Base-by-base conservation (phyloP, 2,329 filamentous ascomycete species). In the Epichloe coenophiala region DNA sequence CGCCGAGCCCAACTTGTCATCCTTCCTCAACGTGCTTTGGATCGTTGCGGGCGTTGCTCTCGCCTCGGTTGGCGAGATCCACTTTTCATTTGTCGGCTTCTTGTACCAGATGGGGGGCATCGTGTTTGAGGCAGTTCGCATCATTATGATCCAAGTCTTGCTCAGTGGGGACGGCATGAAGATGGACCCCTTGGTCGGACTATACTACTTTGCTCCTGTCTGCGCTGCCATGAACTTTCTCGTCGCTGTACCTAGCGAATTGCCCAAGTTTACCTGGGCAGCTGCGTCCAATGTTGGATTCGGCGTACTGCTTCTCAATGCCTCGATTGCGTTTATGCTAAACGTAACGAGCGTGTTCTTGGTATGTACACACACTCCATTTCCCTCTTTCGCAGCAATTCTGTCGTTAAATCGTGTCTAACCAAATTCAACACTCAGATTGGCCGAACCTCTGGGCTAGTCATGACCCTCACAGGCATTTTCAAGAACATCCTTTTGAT, bases 401-500 rank as follows among this genome's bases (percentile, higher is more conserved):
- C 17, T 19, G 3, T 7, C 3, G n/a, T 42, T 42, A 2, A 33
- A 13, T n/a, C 31, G 40, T 17, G n/a, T 17, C 8, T 43, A 13
- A 37, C 53, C 61, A 54, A 58, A 45, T 27, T 44, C 40, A 3
- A 6, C 23, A 39, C 17, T 27, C 48, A 91, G 86, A 94, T 94
- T 61, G 87, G 88, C 64, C 89, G 87, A 70, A 94, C 88, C 7
- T 94, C 88, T 2, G 86, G 85, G 51, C 78, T 94, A 48, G 86
- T 90, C 60, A 84, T 94, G 70, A 89, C 87, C 36, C 79, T 94
- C 23, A 89, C 83, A 53, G 87, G 88, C 65, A 88, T 94, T 56
- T 78, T 93, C 61, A 94, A 94, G 70, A 87, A 89, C 66, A 90
- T 94, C 54, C 79, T 94, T 52, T 81, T 94, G 50, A 86, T 94